A percentile compares a stretch with the other conserved stretches of the same genome.
phyloP scores from a whole-genome alignment of 768 basidiomycete species.

The Kondoa subrosea region DNA sequence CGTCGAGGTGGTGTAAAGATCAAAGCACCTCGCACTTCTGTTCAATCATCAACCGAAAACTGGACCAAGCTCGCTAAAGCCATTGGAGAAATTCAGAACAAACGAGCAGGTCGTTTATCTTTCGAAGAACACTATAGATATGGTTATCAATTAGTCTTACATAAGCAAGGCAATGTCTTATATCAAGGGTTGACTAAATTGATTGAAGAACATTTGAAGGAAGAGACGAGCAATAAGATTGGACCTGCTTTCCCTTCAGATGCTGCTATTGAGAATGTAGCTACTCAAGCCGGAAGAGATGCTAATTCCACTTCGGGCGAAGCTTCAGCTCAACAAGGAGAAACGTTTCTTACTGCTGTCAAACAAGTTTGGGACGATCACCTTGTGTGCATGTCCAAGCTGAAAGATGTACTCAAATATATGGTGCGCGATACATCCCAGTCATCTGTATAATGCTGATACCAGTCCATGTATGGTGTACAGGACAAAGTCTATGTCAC shows the following conservation, averaged over 20 bases:
- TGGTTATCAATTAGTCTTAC: constrained; percentile 83
- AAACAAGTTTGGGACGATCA: constrained; percentile 88
- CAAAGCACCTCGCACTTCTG: constrained; percentile 7
- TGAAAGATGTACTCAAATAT: constrained; percentile 81
- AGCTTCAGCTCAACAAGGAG: constrained; percentile 48
- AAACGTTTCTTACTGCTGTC: constrained; percentile 64
- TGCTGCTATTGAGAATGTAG: constrained; percentile 20
- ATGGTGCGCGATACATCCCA: constrained; percentile 48
- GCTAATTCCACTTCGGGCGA: constrained; percentile 9
- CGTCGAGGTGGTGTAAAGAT: not conserved
- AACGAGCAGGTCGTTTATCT: constrained; percentile 72
- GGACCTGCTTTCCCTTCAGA: constrained; percentile 63
- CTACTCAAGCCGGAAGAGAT: not conserved
- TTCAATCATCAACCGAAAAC: constrained; percentile 42
- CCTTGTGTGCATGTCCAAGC: constrained; percentile 63
- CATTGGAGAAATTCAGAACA: constrained; percentile 84
- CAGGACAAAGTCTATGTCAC: constrained; percentile 78
- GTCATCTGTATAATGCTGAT: not conserved
- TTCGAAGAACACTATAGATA: constrained; percentile 89
- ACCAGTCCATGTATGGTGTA: no score
- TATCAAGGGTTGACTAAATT: constrained; percentile 70
- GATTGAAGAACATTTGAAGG: constrained; percentile 63
- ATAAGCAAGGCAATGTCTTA: constrained; percentile 43
- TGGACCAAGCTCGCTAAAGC: constrained; percentile 67
- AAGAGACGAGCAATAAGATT: constrained; percentile 56